Evolutionary conservation across 768 basidiomycete species (phyloP).

Genomic region (Leucogyrophana mollusca): DNA sequence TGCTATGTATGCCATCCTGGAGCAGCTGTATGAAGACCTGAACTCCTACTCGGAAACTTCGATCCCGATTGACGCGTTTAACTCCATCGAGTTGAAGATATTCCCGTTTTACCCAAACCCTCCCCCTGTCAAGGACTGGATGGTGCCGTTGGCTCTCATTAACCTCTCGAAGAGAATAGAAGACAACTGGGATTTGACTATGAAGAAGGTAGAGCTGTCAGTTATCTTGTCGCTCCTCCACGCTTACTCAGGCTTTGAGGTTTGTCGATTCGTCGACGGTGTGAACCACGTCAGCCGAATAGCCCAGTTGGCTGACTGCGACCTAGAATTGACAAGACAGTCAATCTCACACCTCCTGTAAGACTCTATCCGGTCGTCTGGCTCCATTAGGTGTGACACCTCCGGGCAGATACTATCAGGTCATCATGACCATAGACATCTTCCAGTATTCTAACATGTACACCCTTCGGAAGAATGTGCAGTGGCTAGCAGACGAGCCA

Average conservation of each 20-base stretch:
- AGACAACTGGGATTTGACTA: slow-evolving; percentile 95
- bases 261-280: slow-evolving; percentile 84
- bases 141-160: slow-evolving; percentile 89
- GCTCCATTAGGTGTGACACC: background rate
- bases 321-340: slow-evolving; percentile 75
- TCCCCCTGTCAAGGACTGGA: slow-evolving; percentile 87
- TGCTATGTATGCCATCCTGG: slow-evolving; percentile 79
- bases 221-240: slow-evolving; percentile 1
- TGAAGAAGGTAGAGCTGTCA: slow-evolving; percentile 61
- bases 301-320: slow-evolving; percentile 88
- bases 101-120: slow-evolving; percentile 98
- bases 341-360: slow-evolving; percentile 92
- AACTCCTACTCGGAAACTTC: slow-evolving; percentile 98
- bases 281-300: slow-evolving; percentile 90
- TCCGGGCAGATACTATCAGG: slow-evolving; percentile 83
- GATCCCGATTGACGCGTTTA: slow-evolving; percentile 87
- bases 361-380: slow-evolving; percentile 21
- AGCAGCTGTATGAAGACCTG: slow-evolving; percentile 95
- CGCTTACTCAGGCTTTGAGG: slow-evolving; percentile 36
- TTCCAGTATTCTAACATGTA: slow-evolving; percentile 99
- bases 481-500: slow-evolving; percentile 82
- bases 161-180: slow-evolving; percentile 79
- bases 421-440: slow-evolving; percentile 94
- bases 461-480: slow-evolving; percentile 80
- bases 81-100: slow-evolving; percentile 93